Evolutionary conservation across 805 yeast genomes (phyloP).

Genomic region (Yarrowia deformans): DNA sequence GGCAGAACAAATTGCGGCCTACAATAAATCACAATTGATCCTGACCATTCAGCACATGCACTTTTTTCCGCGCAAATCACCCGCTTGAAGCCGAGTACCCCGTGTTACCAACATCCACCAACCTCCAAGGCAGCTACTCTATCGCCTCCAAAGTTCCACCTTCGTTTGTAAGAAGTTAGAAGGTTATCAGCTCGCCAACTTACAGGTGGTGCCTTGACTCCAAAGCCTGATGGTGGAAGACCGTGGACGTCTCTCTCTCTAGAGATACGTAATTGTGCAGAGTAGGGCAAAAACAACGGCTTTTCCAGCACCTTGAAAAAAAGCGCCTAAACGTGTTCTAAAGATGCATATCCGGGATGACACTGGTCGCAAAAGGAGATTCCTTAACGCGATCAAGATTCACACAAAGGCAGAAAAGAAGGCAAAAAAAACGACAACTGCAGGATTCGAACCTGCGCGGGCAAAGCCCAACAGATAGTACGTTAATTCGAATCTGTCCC

Average conservation of each 20-base stretch:
- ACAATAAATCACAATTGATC: neutral
- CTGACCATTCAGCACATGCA: neutral
- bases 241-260: constrained; percentile 1
- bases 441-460: constrained; percentile 52
- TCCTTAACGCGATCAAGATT: constrained; percentile 2
- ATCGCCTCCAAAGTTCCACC: constrained; percentile 11
- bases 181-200: constrained; percentile 3
- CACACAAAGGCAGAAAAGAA: neutral
- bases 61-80: neutral
- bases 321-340: neutral
- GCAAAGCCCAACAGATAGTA: constrained; percentile 47
- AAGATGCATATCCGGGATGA: neutral
- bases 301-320: neutral
- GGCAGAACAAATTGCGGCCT: no score
- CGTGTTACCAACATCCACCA: neutral
- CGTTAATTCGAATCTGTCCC: constrained; percentile 39
- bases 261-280: neutral
- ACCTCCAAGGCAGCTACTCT: constrained; percentile 29
- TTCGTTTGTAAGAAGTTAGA: neutral
- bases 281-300: neutral
- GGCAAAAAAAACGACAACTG: constrained; percentile 46
- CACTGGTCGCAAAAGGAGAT: neutral
- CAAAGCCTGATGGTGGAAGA: constrained; percentile 5
- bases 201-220: constrained; percentile 25
- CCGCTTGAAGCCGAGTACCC: neutral